phyloP scores from a whole-genome alignment of 768 basidiomycete species.

The Termitomyces sp. region DNA sequence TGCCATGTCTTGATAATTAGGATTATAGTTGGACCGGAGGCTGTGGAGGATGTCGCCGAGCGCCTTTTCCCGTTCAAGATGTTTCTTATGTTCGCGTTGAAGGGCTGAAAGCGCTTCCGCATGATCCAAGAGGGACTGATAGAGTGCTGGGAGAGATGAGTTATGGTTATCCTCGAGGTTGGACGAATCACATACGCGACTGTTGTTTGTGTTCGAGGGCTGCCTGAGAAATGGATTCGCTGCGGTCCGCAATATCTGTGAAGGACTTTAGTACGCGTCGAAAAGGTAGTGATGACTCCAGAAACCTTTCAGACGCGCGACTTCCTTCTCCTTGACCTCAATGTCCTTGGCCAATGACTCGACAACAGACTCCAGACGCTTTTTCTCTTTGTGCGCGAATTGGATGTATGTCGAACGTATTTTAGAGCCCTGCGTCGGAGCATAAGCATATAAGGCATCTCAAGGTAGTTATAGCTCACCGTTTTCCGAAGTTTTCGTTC shows the following conservation, averaged over 20 bases:
- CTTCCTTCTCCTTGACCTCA: conserved; percentile 59
- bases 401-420: conserved; percentile 85
- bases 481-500: conserved; percentile 77
- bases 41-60: conserved; percentile 81
- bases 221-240: conserved; percentile 74
- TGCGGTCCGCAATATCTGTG: conserved; percentile 70
- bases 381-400: conserved; percentile 87
- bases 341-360: conserved; percentile 55
- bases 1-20: conserved; percentile 99
- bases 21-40: conserved; percentile 86
- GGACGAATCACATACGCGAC: conserved; percentile 57
- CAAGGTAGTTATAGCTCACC: conserved; percentile 34
- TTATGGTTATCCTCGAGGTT: background rate
- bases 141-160: conserved; percentile 55
- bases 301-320: conserved; percentile 65
- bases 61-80: conserved; percentile 68
- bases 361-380: conserved; percentile 65
- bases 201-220: conserved; percentile 81
- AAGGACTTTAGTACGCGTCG: background rate
- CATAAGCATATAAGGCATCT: background rate
- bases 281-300: background rate
- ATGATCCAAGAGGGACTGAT: conserved; percentile 67
- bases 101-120: conserved; percentile 74
- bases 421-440: conserved; percentile 68
- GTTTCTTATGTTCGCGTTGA: conserved; percentile 62